These are phyloP conservation scores for Apiosordaria backusii DNA, from an alignment of 495 filamentous ascomycete genomes.

Conservation along the genomic window DNA sequence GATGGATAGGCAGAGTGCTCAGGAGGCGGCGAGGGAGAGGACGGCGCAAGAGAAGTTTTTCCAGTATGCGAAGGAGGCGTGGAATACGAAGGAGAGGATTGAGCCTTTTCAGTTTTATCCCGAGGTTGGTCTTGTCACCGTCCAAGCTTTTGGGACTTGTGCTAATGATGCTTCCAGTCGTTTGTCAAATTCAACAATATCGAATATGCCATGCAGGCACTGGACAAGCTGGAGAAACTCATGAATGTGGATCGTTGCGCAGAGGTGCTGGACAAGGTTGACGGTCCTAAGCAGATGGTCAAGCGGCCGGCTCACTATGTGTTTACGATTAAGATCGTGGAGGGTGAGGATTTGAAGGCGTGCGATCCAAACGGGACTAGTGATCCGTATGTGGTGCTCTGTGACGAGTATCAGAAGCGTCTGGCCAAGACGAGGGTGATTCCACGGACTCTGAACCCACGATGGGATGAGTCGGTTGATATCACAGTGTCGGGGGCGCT, in stretches of 20 bases:
- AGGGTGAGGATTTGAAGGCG: slow-evolving; percentile 96
- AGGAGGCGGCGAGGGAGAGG: slow-evolving; percentile 74
- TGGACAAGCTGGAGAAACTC: slow-evolving; percentile 83
- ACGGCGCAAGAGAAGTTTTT: slow-evolving; percentile 88
- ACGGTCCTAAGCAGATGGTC: slow-evolving; percentile 45
- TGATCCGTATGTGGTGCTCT: slow-evolving; percentile 95
- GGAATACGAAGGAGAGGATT: slow-evolving; percentile 87
- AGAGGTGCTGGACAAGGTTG: slow-evolving; percentile 66
- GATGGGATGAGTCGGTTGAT: slow-evolving; percentile 97
- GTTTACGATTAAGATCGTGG: slow-evolving; percentile 98
- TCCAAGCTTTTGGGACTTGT: not conserved
- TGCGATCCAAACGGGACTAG: slow-evolving; percentile 93
- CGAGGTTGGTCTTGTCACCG: slow-evolving; percentile 57
- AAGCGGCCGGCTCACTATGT: slow-evolving; percentile 78
- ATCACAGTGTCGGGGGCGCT: slow-evolving; percentile 88
- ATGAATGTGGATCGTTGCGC: slow-evolving; percentile 94
- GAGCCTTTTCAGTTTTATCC: slow-evolving; percentile 98
- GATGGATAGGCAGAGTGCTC: slow-evolving; percentile 85
- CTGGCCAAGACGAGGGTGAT: slow-evolving; percentile 92
- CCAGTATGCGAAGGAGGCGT: slow-evolving; percentile 91
- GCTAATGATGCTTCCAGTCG: slow-evolving; percentile 53
- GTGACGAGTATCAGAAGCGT: slow-evolving; percentile 98
- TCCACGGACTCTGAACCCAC: slow-evolving; percentile 85
- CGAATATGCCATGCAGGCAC: slow-evolving; percentile 83
- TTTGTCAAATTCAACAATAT: slow-evolving; percentile 98